Base-by-base conservation (phyloP, 208 protist genomes). In the Acanthamoeba culbertsoni region DNA sequence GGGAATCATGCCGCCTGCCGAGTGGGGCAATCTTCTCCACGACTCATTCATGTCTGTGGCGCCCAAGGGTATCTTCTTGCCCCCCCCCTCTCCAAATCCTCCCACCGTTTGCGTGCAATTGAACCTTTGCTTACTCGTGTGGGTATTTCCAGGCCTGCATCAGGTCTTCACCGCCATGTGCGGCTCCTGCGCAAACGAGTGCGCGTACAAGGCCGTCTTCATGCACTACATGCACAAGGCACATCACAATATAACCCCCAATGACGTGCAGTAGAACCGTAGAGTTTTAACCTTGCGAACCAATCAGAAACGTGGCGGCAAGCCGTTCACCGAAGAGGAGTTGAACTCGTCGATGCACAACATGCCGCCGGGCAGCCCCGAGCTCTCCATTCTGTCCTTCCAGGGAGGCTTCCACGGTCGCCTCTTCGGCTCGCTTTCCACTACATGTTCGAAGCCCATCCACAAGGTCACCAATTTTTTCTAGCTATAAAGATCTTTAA, bases 151-250 rank as follows among this genome's bases (percentile, higher is more conserved):
- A 43, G 45, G 68, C 33, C 46, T 95, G 45, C 10, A 91, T 53
- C 68, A 97, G 40, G 79, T 97, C 23, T 97, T 97, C 75, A 97
- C 95, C 23, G 94, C 95, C 20, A 97, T 96, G 94, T 97, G 96
- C 82, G 95, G 95, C n/a, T 94, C 90, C 46, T 97, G 95, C 92
- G 95, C 96, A 28, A 97, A 96, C 63, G 96, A 97, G 92, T 95
- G 84, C 86, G 96, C 96, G 14, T 97, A 86, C 55, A 97, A 97
- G 90, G 94, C 95, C 16, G 96, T 95, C 10, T 97, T 97, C 57
- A 97, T 97, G 93, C 71, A 86, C 37, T 93, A 97, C 28, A 62
- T 93, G 55, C 79, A 96, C 31, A 62, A 92, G 31, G 43, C 16
- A 33, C 84, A 42, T 91, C 77, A 59, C 77, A 12, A 33, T 48